A percentile compares a stretch with the other conserved stretches of the same genome.
phyloP scores from a whole-genome alignment of 768 basidiomycete genomes.

The Psilocybe subaeruginosa region DNA sequence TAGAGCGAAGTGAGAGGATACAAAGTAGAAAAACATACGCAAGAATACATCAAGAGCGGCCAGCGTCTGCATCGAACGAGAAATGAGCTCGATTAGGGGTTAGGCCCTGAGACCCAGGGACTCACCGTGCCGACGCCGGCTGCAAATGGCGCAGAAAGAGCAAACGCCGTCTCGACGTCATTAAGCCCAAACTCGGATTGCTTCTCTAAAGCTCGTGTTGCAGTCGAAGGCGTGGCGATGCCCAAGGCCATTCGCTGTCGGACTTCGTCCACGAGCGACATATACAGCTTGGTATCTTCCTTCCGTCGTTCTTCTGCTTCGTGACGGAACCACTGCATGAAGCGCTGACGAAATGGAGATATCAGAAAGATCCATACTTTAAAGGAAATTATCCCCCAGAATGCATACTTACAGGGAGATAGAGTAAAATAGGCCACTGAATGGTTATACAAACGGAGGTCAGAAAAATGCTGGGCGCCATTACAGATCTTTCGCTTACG shows the following conservation, averaged over 20 bases:
- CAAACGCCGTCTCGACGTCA: constrained; percentile 45
- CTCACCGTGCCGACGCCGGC: constrained; percentile 33
- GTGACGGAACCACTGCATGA: constrained; percentile 33
- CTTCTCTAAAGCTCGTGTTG: constrained; percentile 41
- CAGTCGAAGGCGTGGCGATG: constrained; percentile 34
- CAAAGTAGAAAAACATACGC: constrained; percentile 3
- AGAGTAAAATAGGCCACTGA: constrained; percentile 22
- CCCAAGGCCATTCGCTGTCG: constrained; percentile 23
- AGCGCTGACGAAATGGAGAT: constrained; percentile 17
- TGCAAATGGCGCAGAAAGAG: constrained; percentile 30
- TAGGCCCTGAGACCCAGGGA: background rate
- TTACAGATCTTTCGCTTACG: constrained; percentile 9
- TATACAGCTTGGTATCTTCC: constrained; percentile 26
- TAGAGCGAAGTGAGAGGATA: no score
- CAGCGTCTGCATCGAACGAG: constrained; percentile 9
- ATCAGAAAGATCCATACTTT: background rate
- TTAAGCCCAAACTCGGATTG: constrained; percentile 43
- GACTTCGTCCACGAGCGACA: constrained; percentile 27
- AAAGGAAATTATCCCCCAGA: background rate
- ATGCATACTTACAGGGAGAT: constrained; percentile 13
- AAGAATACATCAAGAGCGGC: constrained; percentile 17
- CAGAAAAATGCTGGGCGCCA: background rate
- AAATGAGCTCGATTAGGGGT: constrained; percentile 3
- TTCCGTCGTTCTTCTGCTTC: constrained; percentile 27
- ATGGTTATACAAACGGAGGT: background rate